These are phyloP conservation scores for Amylocystis lapponica DNA, from an alignment of 768 basidiomycete genomes.

Conservation along the genomic window DNA sequence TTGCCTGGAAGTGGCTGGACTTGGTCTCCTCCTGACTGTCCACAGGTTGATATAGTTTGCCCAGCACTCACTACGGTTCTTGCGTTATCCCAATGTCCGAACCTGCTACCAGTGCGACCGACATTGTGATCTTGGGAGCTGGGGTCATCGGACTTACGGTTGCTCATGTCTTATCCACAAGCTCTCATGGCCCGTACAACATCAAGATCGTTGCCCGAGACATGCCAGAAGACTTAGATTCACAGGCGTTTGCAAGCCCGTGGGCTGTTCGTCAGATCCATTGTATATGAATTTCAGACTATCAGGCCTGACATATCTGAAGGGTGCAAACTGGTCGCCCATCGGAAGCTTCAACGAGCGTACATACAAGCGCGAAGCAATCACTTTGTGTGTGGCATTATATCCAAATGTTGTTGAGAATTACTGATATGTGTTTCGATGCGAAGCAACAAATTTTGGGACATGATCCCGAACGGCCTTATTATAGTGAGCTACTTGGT, in stretches of 20 bases:
- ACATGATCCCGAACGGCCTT: slow-evolving; percentile 39
- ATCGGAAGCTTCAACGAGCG: slow-evolving; percentile 29
- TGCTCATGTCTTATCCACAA: slow-evolving; percentile 29
- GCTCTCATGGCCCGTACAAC: slow-evolving; percentile 17
- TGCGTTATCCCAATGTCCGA: no score
- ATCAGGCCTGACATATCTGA: background rate
- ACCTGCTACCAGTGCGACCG: no score
- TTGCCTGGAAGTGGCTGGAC: no score
- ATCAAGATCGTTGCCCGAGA: slow-evolving; percentile 34
- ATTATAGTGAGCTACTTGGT: slow-evolving; percentile 28
- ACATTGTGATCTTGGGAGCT: slow-evolving; percentile 34
- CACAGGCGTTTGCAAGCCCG: slow-evolving; percentile 45
- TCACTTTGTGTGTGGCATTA: slow-evolving; percentile 34
- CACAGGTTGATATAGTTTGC: no score
- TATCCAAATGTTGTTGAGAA: background rate
- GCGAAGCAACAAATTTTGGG: slow-evolving; percentile 41
- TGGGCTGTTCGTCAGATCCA: slow-evolving; percentile 33
- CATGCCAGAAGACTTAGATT: slow-evolving; percentile 33
- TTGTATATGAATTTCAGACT: background rate
- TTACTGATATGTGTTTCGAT: no score
- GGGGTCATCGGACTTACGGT: slow-evolving; percentile 42
- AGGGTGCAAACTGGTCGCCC: slow-evolving; percentile 47
- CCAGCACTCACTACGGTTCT: no score
- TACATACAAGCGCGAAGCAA: slow-evolving; percentile 31
- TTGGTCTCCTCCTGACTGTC: no score